Evolutionary conservation across 2,329 filamentous ascomycete species (phyloP).

Genomic region (Alternaria sp.): DNA sequence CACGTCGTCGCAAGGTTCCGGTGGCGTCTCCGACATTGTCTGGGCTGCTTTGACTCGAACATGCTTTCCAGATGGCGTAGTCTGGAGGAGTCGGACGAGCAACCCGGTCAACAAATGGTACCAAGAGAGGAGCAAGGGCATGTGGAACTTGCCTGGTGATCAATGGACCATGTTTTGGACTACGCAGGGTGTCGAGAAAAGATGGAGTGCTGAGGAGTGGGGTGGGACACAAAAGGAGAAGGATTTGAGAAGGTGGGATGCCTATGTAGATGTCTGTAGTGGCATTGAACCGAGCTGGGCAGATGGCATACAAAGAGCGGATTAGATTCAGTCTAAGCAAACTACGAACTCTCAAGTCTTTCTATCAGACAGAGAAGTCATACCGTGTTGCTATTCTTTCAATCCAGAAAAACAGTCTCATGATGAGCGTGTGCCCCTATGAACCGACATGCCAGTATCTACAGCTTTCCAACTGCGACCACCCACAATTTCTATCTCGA

Average conservation of each 20-base stretch:
- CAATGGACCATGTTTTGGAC: conserved; percentile 99
- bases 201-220: conserved; percentile 62
- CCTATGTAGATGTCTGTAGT: conserved; percentile 57
- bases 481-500: background rate
- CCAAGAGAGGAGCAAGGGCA: conserved; percentile 86
- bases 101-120: conserved; percentile 99
- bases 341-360: background rate
- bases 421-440: background rate
- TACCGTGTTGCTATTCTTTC: background rate
- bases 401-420: background rate
- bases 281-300: conserved; percentile 58
- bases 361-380: background rate
- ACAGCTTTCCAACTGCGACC: background rate
- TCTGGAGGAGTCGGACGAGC: conserved; percentile 86
- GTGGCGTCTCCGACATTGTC: conserved; percentile 92
- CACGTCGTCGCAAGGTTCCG: conserved; percentile 84
- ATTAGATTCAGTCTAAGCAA: background rate
- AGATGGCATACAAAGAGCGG: conserved; percentile 42
- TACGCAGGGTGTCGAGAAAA: conserved; percentile 63
- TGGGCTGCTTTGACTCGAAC: conserved; percentile 94
- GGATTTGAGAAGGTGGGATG: conserved; percentile 50
- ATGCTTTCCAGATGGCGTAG: conserved; percentile 87
- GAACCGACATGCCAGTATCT: background rate
- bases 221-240: conserved; percentile 54
- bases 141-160: conserved; percentile 78